A percentile compares a stretch with the other conserved stretches of the same genome.
phyloP scores from a whole-genome alignment of 176 grass and related monocot genomes.

The Ensete ventricosum region DNA sequence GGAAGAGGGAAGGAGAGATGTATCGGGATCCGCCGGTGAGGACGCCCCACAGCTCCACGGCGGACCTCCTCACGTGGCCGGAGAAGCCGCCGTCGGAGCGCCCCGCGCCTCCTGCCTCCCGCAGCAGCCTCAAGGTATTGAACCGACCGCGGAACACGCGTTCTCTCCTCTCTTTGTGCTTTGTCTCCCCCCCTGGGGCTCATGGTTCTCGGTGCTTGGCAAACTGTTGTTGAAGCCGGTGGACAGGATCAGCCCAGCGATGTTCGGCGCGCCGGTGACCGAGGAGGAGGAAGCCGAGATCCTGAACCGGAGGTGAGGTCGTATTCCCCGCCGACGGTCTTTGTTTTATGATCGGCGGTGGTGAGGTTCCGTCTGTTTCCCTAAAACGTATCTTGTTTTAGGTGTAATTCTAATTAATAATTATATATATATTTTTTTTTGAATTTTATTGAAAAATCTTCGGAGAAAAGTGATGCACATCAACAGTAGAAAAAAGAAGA shows the following conservation, averaged over 20 bases:
- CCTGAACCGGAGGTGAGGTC: constrained; percentile 56
- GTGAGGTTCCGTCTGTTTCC: no score
- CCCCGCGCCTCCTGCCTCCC: constrained; percentile 34
- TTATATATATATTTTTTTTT: no score
- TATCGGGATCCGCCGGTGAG: constrained; percentile 44
- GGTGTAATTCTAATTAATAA: no score
- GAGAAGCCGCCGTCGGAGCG: constrained; percentile 21
- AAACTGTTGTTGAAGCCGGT: constrained; percentile 33
- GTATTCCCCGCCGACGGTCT: no score
- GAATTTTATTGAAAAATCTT: no score
- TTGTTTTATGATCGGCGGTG: no score
- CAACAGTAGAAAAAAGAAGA: no score
- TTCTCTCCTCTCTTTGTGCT: not conserved
- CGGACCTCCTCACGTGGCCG: constrained; percentile 80
- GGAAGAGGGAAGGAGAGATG: not conserved
- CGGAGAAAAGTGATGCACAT: no score
- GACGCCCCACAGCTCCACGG: constrained; percentile 58
- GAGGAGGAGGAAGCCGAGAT: constrained; percentile 70
- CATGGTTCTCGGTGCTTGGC: not conserved
- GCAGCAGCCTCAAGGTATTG: constrained; percentile 38
- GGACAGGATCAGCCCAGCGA: constrained; percentile 59
- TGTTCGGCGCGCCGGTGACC: constrained; percentile 72
- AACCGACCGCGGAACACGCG: not conserved
- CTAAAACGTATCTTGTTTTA: no score
- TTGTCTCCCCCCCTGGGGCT: not conserved